Conservation (phyloP, 2,329 filamentous ascomycete species). For the Colletotrichum tabaci region DNA sequence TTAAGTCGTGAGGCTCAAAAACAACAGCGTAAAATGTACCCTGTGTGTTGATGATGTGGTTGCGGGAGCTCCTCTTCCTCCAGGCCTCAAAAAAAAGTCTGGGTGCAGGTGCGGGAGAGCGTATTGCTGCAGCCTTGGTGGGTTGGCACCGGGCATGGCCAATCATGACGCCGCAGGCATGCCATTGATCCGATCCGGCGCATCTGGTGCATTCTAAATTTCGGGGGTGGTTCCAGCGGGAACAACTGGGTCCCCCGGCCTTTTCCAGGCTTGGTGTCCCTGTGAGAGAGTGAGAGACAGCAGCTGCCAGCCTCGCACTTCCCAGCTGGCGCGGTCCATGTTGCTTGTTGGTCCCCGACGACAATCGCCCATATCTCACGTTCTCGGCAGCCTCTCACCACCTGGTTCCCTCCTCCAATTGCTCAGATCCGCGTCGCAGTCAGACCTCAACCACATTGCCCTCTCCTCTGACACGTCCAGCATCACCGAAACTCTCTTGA, state of each 20-base stretch:
- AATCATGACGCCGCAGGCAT: slow-evolving; percentile 38
- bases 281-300: slow-evolving; percentile 24
- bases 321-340: slow-evolving; percentile 26
- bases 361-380: slow-evolving; percentile 32
- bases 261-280: neutral
- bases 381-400: slow-evolving; percentile 18
- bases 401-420: slow-evolving; percentile 26
- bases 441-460: slow-evolving; percentile 31
- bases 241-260: slow-evolving; percentile 25
- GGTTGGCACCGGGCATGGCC: slow-evolving; percentile 36
- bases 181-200: slow-evolving; percentile 44
- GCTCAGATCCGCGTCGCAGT: slow-evolving; percentile 26
- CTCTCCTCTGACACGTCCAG: slow-evolving; percentile 3
- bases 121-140: slow-evolving; percentile 41
- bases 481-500: slow-evolving; percentile 10
- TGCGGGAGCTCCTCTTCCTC: slow-evolving; percentile 38
- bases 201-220: slow-evolving; percentile 42
- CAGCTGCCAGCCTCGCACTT: slow-evolving; percentile 37
- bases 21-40: slow-evolving; percentile 32
- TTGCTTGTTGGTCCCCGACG: slow-evolving; percentile 31
- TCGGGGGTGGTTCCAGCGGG: slow-evolving; percentile 36
- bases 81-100: slow-evolving; percentile 43
- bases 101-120: slow-evolving; percentile 40
- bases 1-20: slow-evolving; percentile 33
- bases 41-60: slow-evolving; percentile 38